A percentile compares a stretch with the other conserved stretches of the same genome.
These are phyloP conservation scores for Candida hungchunana DNA, from an alignment of 805 yeast genomes.

Conservation along the genomic window DNA sequence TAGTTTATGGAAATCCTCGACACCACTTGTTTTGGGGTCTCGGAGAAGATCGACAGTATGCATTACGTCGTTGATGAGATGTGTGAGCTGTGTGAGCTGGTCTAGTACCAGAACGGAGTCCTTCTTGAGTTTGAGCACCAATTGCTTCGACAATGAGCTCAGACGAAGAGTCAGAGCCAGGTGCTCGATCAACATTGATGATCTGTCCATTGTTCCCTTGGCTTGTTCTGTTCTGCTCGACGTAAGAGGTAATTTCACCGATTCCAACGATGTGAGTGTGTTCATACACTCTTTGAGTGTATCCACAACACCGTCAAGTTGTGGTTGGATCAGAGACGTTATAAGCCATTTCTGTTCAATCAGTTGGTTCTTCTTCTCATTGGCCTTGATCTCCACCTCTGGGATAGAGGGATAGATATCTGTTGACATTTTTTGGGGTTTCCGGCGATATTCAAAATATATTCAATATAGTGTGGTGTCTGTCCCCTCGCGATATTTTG, in stretches of 20 bases:
- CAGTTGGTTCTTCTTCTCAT: constrained; percentile 7
- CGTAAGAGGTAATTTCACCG: constrained; percentile 54
- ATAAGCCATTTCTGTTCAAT: constrained; percentile 45
- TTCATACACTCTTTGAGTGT: constrained; percentile 38
- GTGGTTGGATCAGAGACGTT: constrained; percentile 42
- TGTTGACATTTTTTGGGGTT: constrained; percentile 28
- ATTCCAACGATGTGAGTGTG: constrained; percentile 33
- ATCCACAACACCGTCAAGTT: constrained; percentile 43
- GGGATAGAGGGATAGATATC: constrained; percentile 30
- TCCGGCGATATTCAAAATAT: no score
- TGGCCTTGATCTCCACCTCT: constrained; percentile 8
- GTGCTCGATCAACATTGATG: constrained; percentile 48
- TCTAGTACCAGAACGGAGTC: constrained; percentile 32
- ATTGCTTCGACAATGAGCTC: constrained; percentile 39
- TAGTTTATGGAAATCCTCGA: constrained; percentile 10
- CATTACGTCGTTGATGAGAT: constrained; percentile 26
- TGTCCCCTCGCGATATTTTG: no score
- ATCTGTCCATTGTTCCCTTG: constrained; percentile 58
- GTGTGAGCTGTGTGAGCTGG: constrained; percentile 37
- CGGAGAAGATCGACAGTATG: constrained; percentile 30
- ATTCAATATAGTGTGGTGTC: no score
- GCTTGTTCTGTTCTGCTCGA: constrained; percentile 50
- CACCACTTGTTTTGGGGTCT: constrained; percentile 26
- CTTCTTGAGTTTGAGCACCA: constrained; percentile 34
- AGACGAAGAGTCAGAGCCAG: constrained; percentile 37